Base-by-base conservation (phyloP, 768 basidiomycete genomes). In the Pisolithus orientalis region DNA sequence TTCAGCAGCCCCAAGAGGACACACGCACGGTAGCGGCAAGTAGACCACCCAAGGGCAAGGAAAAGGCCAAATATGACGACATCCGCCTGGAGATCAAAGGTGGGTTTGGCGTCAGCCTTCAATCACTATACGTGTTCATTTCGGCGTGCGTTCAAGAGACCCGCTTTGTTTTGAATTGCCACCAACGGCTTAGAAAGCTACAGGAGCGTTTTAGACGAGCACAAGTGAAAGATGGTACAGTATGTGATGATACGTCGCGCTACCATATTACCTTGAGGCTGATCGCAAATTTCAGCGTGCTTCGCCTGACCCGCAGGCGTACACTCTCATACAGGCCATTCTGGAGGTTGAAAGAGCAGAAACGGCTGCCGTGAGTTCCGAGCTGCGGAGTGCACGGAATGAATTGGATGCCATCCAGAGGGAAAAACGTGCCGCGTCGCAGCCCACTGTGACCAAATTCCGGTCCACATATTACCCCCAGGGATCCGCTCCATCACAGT, bases 1-100 rank as follows among this genome's bases (percentile, higher is more conserved):
- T 84, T 57, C 85, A 85, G 56, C 85, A 88, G 53, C 88, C 88
- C 0, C 69, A 68, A 52, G 83, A 85, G 43, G 90, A 92, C 57
- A 57, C 88, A 57, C 65, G 70, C 32, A 31, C 59, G 28, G 62
- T 73, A 31, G 6, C 57, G 44, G 39, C 52, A 21, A 49, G 47
- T 4, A 62, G 28, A 25, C 55, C 49, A n/a, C 57, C 64, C 46
- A 87, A 87, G 64, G 83, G 84, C 11, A 89, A 89, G 62, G 75
- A 73, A 52, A 87, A 79, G 59, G 84, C 79, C 3, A 72, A 65
- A 13, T 65, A 71, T 29, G 57, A 68, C 27, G 76, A 79, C 47
- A 62, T 77, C 14, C 66, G 66, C 51, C 70, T 75, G 42, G 84
- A 76, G 75, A 70, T 79, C 73, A 68, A 70, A 59, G 76, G 84